These are phyloP conservation scores for Talaromyces verruculosus DNA, from an alignment of 2,329 filamentous ascomycete species.

Conservation along the genomic window DNA sequence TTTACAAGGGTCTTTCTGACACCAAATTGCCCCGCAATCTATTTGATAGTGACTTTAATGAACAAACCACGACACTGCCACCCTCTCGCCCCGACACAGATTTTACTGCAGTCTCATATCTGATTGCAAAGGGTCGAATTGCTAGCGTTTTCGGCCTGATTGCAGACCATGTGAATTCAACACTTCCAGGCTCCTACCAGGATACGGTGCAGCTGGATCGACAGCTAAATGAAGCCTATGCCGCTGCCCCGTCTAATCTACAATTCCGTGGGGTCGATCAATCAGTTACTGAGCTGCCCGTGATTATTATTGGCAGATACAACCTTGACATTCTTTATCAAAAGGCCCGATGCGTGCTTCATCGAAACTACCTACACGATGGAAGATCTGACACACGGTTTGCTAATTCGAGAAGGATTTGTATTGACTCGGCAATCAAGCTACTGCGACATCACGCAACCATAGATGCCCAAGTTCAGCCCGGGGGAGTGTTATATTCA, in stretches of 20 bases:
- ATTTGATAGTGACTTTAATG: constrained; percentile 59
- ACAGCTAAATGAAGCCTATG: not conserved
- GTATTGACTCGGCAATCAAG: not conserved
- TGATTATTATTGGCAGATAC: constrained; percentile 27
- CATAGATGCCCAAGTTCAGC: not conserved
- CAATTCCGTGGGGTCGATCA: constrained; percentile 25
- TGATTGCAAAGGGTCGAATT: constrained; percentile 1
- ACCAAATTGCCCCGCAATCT: constrained; percentile 57
- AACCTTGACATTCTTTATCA: constrained; percentile 28
- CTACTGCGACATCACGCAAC: not conserved
- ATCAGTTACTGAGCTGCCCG: constrained; percentile 27
- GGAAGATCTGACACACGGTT: not conserved
- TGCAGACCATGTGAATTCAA: not conserved
- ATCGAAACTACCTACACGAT: constrained; percentile 23
- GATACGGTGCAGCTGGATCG: not conserved
- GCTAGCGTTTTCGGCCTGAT: not conserved
- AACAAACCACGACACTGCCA: constrained; percentile 51
- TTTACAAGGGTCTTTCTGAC: constrained; percentile 59
- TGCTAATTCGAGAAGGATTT: not conserved
- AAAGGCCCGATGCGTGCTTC: constrained; percentile 29
- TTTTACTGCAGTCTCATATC: not conserved
- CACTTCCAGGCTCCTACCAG: not conserved
- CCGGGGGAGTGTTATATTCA: not conserved
- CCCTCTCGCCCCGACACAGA: constrained; percentile 46
- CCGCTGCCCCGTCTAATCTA: constrained; percentile 20